phyloP scores from a whole-genome alignment of 2,329 filamentous ascomycete genomes.

The Alternaria dauci region DNA sequence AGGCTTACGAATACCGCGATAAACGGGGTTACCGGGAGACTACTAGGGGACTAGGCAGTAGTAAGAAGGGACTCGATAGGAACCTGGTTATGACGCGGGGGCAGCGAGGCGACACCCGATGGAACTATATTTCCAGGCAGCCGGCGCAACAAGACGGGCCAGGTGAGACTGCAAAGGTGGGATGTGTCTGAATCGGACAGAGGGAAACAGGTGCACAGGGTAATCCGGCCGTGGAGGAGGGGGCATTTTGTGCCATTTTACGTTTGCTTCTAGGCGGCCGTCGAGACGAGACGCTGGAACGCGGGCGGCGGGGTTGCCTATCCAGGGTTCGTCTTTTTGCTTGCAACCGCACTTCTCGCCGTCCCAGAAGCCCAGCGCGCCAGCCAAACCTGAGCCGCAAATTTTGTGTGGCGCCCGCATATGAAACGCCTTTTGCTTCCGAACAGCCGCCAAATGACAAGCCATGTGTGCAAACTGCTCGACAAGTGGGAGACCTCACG shows the following conservation, averaged over 20 bases:
- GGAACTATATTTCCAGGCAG: conserved; percentile 4
- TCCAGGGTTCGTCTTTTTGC: conserved; percentile 2
- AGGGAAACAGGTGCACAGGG: conserved; percentile 1
- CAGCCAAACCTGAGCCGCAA: conserved; percentile 18
- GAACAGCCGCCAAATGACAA: conserved; percentile 17
- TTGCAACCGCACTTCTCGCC: conserved; percentile 9
- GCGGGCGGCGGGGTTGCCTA: conserved; percentile 16
- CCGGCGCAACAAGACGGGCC: not conserved
- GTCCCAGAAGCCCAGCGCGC: conserved; percentile 7
- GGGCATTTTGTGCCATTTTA: conserved; percentile 14
- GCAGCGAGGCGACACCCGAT: conserved; percentile 25
- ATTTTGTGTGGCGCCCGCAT: conserved; percentile 5
- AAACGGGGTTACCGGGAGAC: conserved; percentile 24
- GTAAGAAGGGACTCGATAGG: conserved; percentile 22
- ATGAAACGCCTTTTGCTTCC: conserved; percentile 28
- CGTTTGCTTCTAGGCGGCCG: conserved; percentile 5
- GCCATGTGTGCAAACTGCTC: conserved; percentile 6
- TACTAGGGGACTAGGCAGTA: conserved; percentile 24
- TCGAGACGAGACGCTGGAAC: conserved; percentile 15
- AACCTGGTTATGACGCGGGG: conserved; percentile 26
- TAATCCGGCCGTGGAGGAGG: not conserved
- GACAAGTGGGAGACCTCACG: conserved; percentile 21
- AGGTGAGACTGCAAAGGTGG: not conserved
- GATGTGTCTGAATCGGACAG: not conserved
- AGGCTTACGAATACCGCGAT: conserved; percentile 26